Conservation (phyloP, 805 yeast genomes). For the Kluyveromyces dobzhanskii region DNA sequence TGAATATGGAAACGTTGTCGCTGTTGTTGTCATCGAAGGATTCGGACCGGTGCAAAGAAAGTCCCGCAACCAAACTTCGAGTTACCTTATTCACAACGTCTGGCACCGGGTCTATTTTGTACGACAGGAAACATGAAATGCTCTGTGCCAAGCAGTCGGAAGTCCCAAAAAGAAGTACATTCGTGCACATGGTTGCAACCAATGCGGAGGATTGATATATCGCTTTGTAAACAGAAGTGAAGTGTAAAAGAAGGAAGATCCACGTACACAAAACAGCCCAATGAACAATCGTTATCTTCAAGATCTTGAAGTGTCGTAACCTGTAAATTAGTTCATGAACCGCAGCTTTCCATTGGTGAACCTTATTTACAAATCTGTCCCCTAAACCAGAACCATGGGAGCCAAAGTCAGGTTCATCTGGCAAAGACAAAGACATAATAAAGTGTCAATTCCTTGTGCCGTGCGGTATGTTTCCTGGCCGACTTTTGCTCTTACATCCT, state of each 20-base stretch:
- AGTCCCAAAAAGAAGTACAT: slow-evolving; percentile 75
- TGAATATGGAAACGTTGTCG: slow-evolving; percentile 20
- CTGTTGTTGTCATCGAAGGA: slow-evolving; percentile 11
- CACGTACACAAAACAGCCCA: slow-evolving; percentile 43
- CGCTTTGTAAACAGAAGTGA: slow-evolving; percentile 50
- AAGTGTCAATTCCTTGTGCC: too few species aligned
- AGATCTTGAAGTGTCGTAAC: slow-evolving; percentile 16
- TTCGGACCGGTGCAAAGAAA: not conserved
- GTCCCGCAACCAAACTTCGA: slow-evolving; percentile 5
- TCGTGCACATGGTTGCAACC: slow-evolving; percentile 73
- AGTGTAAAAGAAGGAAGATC: slow-evolving; percentile 40
- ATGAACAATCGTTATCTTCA: slow-evolving; percentile 49
- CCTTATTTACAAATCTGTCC: not conserved
- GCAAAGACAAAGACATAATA: slow-evolving; percentile 16
- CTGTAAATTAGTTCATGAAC: not conserved
- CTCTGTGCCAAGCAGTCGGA: slow-evolving; percentile 88
- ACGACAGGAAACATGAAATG: slow-evolving; percentile 33
- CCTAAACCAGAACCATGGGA: not conserved
- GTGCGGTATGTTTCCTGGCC: too few species aligned
- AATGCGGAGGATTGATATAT: slow-evolving; percentile 58
- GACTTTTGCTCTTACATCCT: too few species aligned
- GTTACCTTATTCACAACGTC: slow-evolving; percentile 12
- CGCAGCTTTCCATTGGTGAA: not conserved
- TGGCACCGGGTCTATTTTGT: slow-evolving; percentile 17
- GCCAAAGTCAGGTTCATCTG: not conserved